Conservation (phyloP, 202 grass and related monocot species). For the Tripidium arundinaceum region DNA sequence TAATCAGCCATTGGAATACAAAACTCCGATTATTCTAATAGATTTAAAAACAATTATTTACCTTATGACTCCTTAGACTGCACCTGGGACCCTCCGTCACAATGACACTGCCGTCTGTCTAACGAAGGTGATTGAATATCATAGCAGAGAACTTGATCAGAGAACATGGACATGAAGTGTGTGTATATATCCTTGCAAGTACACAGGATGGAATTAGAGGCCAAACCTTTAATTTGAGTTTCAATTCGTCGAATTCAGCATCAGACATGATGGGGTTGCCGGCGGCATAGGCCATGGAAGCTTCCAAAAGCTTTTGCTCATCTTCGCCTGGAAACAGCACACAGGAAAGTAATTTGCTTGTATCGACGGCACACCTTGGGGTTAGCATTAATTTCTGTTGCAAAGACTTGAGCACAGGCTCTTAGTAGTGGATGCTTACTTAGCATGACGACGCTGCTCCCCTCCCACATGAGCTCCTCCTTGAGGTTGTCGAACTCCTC, state of each 20-base stretch:
- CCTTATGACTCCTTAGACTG: constrained; percentile 88
- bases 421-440: constrained; percentile 23
- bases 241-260: constrained; percentile 80
- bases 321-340: constrained; percentile 45
- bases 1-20: neutral
- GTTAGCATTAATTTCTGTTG: neutral
- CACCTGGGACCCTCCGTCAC: constrained; percentile 84
- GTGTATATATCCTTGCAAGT: neutral
- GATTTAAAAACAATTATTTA: neutral
- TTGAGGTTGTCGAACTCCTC: constrained; percentile 98
- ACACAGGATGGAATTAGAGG: neutral
- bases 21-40: neutral
- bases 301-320: constrained; percentile 85
- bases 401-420: neutral
- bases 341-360: neutral
- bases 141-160: neutral
- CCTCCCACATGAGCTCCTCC: constrained; percentile 99
- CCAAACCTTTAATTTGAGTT: constrained; percentile 72
- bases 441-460: constrained; percentile 94
- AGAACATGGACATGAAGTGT: neutral
- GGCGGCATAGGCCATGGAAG: constrained; percentile 78
- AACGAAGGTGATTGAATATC: constrained; percentile 3
- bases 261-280: constrained; percentile 90
- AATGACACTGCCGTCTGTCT: constrained; percentile 82
- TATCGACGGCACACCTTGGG: neutral